phyloP scores from a whole-genome alignment of 257 asterid genomes.

The Eustoma russellianum region DNA sequence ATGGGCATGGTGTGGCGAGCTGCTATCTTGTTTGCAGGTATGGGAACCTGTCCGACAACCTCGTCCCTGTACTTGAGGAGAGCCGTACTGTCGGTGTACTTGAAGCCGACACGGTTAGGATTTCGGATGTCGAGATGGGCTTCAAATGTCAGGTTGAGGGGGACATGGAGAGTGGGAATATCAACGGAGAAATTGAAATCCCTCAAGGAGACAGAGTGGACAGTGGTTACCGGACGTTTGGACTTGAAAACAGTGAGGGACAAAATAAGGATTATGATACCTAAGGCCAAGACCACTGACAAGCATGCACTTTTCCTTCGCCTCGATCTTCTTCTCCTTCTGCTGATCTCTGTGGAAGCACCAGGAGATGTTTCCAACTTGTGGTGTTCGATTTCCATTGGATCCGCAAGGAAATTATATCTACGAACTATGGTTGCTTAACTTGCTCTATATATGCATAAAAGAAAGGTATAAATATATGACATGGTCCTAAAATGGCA shows the following conservation, averaged over 20 bases:
- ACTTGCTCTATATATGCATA: too few relatives aligned
- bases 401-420: too few relatives aligned
- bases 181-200: constrained; percentile 35
- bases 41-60: constrained; percentile 57
- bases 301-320: constrained; percentile 28
- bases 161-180: constrained; percentile 20
- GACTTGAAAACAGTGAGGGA: constrained; percentile 73
- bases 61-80: constrained; percentile 39
- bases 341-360: too few relatives aligned
- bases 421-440: too few relatives aligned
- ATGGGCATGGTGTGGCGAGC: constrained; percentile 30
- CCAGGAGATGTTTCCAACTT: too few relatives aligned
- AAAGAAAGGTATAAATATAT: too few relatives aligned
- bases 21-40: constrained; percentile 52
- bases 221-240: constrained; percentile 41
- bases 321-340: not conserved
- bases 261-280: constrained; percentile 37
- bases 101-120: constrained; percentile 69
- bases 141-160: constrained; percentile 44
- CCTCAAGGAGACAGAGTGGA: constrained; percentile 34
- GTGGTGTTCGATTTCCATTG: too few relatives aligned
- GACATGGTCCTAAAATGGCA: too few relatives aligned
- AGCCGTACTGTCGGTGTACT: constrained; percentile 33
- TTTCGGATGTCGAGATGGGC: constrained; percentile 31
- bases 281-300: constrained; percentile 22